Percentiles rank a stretch among this genome's conserved stretches.
Evolutionary conservation across 1,284 basidiomycete species (phyloP).

Genomic region (Vanrija humicola): DNA sequence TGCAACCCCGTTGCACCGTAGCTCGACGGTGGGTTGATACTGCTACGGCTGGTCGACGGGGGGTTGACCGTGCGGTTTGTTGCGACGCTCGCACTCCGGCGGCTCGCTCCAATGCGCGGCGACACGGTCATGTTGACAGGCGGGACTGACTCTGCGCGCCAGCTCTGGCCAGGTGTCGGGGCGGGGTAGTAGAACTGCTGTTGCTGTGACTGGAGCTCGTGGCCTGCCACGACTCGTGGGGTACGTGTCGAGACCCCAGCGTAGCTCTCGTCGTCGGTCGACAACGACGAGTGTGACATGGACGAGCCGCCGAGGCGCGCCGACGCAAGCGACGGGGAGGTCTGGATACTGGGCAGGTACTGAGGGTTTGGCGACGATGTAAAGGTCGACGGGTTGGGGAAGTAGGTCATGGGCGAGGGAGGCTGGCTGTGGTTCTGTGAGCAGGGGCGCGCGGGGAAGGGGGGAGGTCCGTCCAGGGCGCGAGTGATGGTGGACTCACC

Average conservation of each 20-base stretch:
- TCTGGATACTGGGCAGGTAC: slow-evolving; percentile 6
- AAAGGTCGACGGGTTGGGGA: slow-evolving; percentile 42
- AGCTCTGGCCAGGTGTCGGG: background rate
- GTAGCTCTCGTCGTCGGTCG: slow-evolving; percentile 8
- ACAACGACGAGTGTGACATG: slow-evolving; percentile 13
- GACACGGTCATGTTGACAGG: no score
- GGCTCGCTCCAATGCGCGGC: no score
- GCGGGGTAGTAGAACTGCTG: slow-evolving; percentile 9
- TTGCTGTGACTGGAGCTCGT: slow-evolving; percentile 10
- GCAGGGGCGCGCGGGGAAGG: background rate
- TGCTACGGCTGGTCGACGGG: no score
- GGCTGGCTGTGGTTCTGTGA: slow-evolving; percentile 18
- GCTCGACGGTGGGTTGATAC: background rate
- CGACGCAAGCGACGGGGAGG: slow-evolving; percentile 13
- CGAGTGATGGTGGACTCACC: background rate
- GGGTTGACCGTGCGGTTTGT: no score
- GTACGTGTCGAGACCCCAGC: background rate
- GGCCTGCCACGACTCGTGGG: background rate
- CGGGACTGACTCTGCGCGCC: no score
- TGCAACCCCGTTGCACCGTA: slow-evolving; percentile 3
- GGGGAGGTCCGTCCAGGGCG: background rate
- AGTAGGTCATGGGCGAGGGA: slow-evolving; percentile 42
- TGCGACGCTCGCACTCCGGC: no score
- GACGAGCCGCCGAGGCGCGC: slow-evolving; percentile 5
- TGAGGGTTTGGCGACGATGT: slow-evolving; percentile 13